A percentile compares a stretch with the other conserved stretches of the same genome.
These are phyloP conservation scores for Sambucus nigra DNA, from an alignment of 129 eudicot genomes.

Conservation along the genomic window DNA sequence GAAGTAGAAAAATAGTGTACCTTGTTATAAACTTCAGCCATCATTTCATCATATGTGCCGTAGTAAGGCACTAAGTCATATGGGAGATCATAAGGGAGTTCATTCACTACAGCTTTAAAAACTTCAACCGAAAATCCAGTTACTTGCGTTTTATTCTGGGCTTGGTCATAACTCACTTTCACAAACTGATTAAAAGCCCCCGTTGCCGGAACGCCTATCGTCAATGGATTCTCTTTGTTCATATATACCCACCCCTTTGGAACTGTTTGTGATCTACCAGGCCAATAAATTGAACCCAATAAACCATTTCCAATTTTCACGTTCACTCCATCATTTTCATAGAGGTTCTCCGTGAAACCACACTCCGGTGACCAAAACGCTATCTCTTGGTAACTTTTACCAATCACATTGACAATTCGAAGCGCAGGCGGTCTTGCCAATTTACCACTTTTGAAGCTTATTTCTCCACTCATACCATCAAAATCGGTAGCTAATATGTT, in stretches of 20 bases:
- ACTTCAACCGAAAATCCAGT: slow-evolving; percentile 61
- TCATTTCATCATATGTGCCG: too few species aligned
- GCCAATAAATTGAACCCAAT: slow-evolving; percentile 35
- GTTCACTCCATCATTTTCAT: slow-evolving; percentile 46
- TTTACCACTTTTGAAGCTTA: slow-evolving; percentile 37
- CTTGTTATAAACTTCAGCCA: slow-evolving; percentile 45
- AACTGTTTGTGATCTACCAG: slow-evolving; percentile 32
- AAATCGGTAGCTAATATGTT: too few species aligned
- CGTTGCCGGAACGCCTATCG: slow-evolving; percentile 50
- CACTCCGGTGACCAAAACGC: too few species aligned
- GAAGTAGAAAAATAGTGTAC: slow-evolving; percentile 15
- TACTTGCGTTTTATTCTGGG: slow-evolving; percentile 24
- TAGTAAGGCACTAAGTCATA: slow-evolving; percentile 46
- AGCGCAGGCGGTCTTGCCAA: slow-evolving; percentile 30
- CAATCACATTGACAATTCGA: slow-evolving; percentile 48
- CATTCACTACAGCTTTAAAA: slow-evolving; percentile 29
- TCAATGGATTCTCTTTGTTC: slow-evolving; percentile 26
- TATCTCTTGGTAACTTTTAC: too few species aligned
- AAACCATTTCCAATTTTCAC: slow-evolving; percentile 26
- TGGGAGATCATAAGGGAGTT: slow-evolving; percentile 32
- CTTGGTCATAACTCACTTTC: slow-evolving; percentile 30
- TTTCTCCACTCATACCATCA: too few species aligned
- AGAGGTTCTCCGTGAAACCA: slow-evolving; percentile 51
- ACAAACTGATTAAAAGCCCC: slow-evolving; percentile 63
- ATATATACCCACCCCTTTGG: slow-evolving; percentile 32